phyloP scores from a whole-genome alignment of 768 basidiomycete species.

The Russula sp. region DNA sequence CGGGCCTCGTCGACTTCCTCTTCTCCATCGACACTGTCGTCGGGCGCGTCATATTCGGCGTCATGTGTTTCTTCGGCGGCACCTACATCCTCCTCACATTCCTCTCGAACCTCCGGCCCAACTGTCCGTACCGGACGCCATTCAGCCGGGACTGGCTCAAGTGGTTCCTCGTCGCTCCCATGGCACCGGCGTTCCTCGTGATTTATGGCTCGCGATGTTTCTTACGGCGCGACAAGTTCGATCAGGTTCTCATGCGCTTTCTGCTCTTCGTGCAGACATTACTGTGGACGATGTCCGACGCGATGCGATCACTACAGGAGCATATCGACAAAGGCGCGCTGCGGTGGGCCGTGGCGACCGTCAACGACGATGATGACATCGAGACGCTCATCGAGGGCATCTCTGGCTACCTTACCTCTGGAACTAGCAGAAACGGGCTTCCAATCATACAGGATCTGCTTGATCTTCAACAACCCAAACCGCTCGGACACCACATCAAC shows the following conservation, averaged over 20 bases:
- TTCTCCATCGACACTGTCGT: conserved; percentile 2
- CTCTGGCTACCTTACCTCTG: neutral
- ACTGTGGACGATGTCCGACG: conserved; percentile 3
- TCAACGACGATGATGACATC: conserved; percentile 6
- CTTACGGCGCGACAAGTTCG: neutral
- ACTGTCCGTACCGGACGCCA: conserved; percentile 7
- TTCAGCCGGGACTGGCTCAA: conserved; percentile 5
- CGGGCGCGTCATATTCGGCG: neutral
- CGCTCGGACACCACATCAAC: neutral
- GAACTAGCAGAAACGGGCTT: neutral
- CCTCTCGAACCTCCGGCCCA: neutral
- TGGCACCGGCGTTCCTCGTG: neutral
- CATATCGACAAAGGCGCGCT: conserved; percentile 3
- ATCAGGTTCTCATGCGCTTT: neutral
- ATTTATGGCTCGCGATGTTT: neutral
- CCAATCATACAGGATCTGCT: neutral
- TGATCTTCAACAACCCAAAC: neutral
- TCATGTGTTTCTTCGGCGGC: neutral
- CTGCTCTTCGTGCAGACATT: neutral
- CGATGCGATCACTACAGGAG: neutral
- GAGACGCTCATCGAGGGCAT: conserved; percentile 14
- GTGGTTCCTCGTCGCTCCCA: neutral
- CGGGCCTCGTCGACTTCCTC: conserved; percentile 7
- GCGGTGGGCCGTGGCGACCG: neutral
- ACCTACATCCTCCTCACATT: conserved; percentile 7